phyloP scores from a whole-genome alignment of 495 filamentous ascomycete species.

The Annulohypoxylon stygium region DNA sequence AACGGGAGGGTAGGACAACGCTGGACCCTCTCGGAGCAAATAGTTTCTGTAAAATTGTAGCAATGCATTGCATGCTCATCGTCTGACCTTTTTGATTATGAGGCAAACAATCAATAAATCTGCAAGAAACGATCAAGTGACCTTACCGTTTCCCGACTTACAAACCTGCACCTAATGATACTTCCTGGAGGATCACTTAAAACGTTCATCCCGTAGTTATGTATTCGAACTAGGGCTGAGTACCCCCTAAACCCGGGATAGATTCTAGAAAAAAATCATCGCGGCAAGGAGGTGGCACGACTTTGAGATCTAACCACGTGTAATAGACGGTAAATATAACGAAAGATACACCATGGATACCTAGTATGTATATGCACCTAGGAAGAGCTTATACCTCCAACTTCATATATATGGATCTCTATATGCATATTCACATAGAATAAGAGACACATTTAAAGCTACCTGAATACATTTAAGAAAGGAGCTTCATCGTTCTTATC shows the following conservation, averaged over 20 bases:
- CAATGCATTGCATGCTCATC: slow-evolving; percentile 35
- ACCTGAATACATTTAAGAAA: not conserved
- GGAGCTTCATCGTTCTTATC: not conserved
- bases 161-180: not conserved
- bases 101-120: slow-evolving; percentile 35
- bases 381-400: no score
- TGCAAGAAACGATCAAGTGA: slow-evolving; percentile 26
- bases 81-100: slow-evolving; percentile 30
- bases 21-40: slow-evolving; percentile 5
- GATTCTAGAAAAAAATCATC: slow-evolving; percentile 4
- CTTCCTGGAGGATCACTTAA: slow-evolving; percentile 23
- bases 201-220: not conserved
- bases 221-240: slow-evolving; percentile 4
- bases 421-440: not conserved
- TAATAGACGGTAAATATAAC: not conserved
- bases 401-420: not conserved
- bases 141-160: slow-evolving; percentile 10
- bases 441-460: not conserved
- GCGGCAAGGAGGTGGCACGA: slow-evolving; percentile 2
- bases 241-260: slow-evolving; percentile 7
- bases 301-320: slow-evolving; percentile 3
- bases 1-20: slow-evolving; percentile 10
- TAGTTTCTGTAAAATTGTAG: slow-evolving; percentile 11
- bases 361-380: no score
- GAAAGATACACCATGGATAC: not conserved